phyloP scores from a whole-genome alignment of 2,329 filamentous ascomycete genomes.

The Monosporascus sp. region DNA sequence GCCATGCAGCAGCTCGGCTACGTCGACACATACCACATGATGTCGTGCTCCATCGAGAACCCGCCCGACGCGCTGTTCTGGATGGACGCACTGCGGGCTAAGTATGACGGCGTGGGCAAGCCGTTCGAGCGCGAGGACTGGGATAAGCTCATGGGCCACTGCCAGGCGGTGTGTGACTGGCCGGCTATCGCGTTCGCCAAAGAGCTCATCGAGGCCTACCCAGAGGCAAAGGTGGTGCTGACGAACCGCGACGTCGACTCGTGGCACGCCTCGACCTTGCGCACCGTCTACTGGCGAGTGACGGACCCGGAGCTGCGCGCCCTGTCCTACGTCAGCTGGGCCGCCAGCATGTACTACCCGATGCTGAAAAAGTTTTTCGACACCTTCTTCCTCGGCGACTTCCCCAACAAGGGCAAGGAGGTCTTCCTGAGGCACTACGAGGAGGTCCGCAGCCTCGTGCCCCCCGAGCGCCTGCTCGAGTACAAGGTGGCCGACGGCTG shows the following conservation, averaged over 20 bases:
- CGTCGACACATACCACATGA: slow-evolving; percentile 68
- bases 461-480: slow-evolving; percentile 25
- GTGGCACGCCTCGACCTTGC: slow-evolving; percentile 58
- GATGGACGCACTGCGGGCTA: slow-evolving; percentile 61
- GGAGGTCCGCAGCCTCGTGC: slow-evolving; percentile 23
- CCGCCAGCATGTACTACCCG: slow-evolving; percentile 61
- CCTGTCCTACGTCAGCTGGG: slow-evolving; percentile 56
- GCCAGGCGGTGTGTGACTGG: slow-evolving; percentile 65
- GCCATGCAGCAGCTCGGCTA: slow-evolving; percentile 64
- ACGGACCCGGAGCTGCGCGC: slow-evolving; percentile 57
- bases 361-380: slow-evolving; percentile 68
- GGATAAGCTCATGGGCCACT: slow-evolving; percentile 63
- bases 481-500: slow-evolving; percentile 29
- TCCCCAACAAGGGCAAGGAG: slow-evolving; percentile 59
- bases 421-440: slow-evolving; percentile 42
- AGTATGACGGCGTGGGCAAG: slow-evolving; percentile 51
- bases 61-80: slow-evolving; percentile 63
- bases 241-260: slow-evolving; percentile 62
- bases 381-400: slow-evolving; percentile 63
- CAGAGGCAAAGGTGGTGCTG: slow-evolving; percentile 66
- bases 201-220: slow-evolving; percentile 66
- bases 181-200: slow-evolving; percentile 62
- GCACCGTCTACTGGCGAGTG: slow-evolving; percentile 63
- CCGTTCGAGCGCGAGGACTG: slow-evolving; percentile 61
- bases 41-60: slow-evolving; percentile 64